Conservation (phyloP, 2,329 filamentous ascomycete genomes). For the Colletotrichum tropicale region DNA sequence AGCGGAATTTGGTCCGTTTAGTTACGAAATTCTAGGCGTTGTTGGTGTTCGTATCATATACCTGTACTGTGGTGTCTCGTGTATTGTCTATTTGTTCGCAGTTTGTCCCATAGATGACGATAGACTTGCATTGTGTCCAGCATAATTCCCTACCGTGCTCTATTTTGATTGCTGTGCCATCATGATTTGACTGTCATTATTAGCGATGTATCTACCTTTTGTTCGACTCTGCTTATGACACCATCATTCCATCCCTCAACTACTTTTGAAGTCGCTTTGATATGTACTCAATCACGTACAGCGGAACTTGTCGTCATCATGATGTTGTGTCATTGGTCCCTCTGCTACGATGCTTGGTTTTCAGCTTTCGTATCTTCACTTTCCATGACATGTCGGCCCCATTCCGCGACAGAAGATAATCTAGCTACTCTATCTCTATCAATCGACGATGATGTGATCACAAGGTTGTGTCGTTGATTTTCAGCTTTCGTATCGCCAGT, state of each 20-base stretch:
- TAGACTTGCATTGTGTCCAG: not conserved
- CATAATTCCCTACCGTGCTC: not conserved
- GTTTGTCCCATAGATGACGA: not conserved
- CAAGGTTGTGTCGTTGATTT: not conserved
- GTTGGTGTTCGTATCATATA: slow-evolving; percentile 7
- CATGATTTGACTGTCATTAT: not conserved
- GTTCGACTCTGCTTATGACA: not conserved
- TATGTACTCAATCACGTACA: not conserved
- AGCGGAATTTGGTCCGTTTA: slow-evolving; percentile 1
- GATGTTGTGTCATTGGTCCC: not conserved
- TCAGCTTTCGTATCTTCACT: not conserved
- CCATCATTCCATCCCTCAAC: rapidly evolving
- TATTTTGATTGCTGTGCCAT: rapidly evolving
- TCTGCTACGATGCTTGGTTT: not conserved
- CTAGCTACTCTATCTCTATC: not conserved
- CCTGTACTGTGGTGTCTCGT: not conserved
- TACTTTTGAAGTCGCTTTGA: not conserved
- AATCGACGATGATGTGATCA: not conserved
- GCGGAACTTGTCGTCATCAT: not conserved
- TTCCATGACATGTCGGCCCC: not conserved
- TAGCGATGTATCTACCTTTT: not conserved
- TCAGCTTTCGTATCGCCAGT: not conserved
- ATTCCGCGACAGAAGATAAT: not conserved
- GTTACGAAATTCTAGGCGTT: slow-evolving; percentile 14
- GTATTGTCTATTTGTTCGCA: not conserved